Base-by-base conservation (phyloP, 1,139 yeast genomes). In the Wickerhamomyces sp. region DNA sequence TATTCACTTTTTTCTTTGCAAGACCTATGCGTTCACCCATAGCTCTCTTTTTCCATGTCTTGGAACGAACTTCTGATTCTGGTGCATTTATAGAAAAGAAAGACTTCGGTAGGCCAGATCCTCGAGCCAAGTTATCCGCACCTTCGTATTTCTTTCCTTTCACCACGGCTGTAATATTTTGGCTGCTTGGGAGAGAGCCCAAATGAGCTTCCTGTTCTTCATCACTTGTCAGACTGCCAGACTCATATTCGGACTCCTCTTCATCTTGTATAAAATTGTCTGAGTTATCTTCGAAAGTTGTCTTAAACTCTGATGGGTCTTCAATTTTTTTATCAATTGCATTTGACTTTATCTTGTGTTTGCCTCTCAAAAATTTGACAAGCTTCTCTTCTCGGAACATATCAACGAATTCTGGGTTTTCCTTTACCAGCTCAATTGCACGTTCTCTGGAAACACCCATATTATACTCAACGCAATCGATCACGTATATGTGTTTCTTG, bases 401-500 rank as follows among this genome's bases (percentile, higher is more conserved):
- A 1, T 47, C 44, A 20, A 49, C 44, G 16, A 51, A 36, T 9
- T 39, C 37, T 2, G 49, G 49, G 9, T 41, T 45, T 6, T 35
- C 25, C 15, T 41, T 37, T 13, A 51, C 52, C 11, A 49, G 16
- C 10, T 40, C 44, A 7, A 46, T 36, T 1, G 55, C 55, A 6
- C 40, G 38, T 20, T 41, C 47, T 2, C 31, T 18, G 6, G 45
- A 33, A 3, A 49, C 41, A 15, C 34, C 40, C 14, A 49, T 33
- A 12, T 32, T 28, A 26, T 46, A 49, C 2, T 45, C 35, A 1
- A 51, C 51, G 2, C 43, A 36, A 25, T 51, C 55, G n/a, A 49
- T 45, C 2, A 49, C 47, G 26, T 47, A 51, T 8, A 49, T 45
- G 18, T 49, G 54, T 28, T 47, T 46, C 27, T 49, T 52, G 17